phyloP scores from a whole-genome alignment of 139 green algal genomes.

The Nannochloris sp. region DNA sequence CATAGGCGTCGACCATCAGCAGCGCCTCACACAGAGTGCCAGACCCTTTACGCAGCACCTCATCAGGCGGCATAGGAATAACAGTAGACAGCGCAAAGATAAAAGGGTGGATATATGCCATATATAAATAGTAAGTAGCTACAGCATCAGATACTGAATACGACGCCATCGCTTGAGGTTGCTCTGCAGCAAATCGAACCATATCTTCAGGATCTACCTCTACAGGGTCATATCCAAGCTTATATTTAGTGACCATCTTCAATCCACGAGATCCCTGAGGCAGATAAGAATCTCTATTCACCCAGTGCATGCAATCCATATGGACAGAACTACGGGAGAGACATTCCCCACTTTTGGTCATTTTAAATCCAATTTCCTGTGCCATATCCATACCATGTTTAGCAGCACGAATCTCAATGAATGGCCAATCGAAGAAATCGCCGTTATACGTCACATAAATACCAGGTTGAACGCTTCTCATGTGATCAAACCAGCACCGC shows the following conservation, averaged over 20 bases:
- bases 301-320: conserved; percentile 96
- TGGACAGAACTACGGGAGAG: conserved; percentile 65
- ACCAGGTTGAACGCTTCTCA: conserved; percentile 73
- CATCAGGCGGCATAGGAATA: conserved; percentile 95
- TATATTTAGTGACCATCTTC: conserved; percentile 95
- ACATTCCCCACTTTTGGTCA: not conserved
- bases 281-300: conserved; percentile 96
- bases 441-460: conserved; percentile 99
- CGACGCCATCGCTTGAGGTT: conserved; percentile 80
- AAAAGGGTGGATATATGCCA: conserved; percentile 99
- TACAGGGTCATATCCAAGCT: conserved; percentile 93
- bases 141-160: conserved; percentile 98
- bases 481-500: conserved; percentile 87
- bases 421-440: conserved; percentile 98
- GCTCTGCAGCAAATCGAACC: conserved; percentile 53
- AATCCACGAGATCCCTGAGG: conserved; percentile 87
- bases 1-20: conserved; percentile 86
- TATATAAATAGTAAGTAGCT: conserved; percentile 98
- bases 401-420: conserved; percentile 78
- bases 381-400: conserved; percentile 84
- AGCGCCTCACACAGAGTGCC: conserved; percentile 97
- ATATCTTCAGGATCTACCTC: conserved; percentile 97
- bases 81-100: conserved; percentile 98
- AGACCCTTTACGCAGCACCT: conserved; percentile 92
- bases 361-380: conserved; percentile 64